These are phyloP conservation scores for Colletotrichum tropicale DNA, from an alignment of 2,329 filamentous ascomycete genomes.

Conservation along the genomic window DNA sequence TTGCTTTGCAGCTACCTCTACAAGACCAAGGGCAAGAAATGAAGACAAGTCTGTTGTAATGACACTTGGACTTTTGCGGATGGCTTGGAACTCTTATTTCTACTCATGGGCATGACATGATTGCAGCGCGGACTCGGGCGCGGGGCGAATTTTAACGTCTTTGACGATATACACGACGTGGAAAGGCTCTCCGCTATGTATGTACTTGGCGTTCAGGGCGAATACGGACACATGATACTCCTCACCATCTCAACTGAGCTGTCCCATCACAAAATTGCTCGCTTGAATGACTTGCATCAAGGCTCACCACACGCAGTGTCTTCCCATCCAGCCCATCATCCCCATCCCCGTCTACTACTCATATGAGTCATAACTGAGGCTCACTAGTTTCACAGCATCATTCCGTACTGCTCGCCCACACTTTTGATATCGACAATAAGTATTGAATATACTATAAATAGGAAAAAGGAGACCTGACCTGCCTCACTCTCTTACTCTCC, in stretches of 20 bases:
- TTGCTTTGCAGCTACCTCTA: conserved; percentile 34
- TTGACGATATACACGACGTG: conserved; percentile 2
- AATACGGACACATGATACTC: conserved; percentile 11
- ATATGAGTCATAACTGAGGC: background rate
- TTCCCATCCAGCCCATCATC: background rate
- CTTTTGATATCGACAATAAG: background rate
- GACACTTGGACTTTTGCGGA: background rate
- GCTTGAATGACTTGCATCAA: background rate
- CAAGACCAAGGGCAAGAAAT: conserved; percentile 38
- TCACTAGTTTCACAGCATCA: background rate
- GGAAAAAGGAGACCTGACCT: background rate
- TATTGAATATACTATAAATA: conserved; percentile 15
- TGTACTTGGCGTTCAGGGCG: conserved; percentile 18
- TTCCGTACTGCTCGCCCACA: background rate
- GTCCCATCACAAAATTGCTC: background rate
- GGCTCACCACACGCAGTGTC: background rate
- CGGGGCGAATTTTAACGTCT: conserved; percentile 2
- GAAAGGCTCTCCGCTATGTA: conserved; percentile 11
- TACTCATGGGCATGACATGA: conserved; percentile 15
- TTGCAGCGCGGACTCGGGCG: conserved; percentile 5
- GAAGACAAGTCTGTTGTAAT: background rate
- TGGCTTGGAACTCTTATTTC: background rate
- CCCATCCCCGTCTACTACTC: background rate
- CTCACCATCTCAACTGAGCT: background rate
- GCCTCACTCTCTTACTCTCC: background rate